A percentile compares a stretch with the other conserved stretches of the same genome.
Conservation (phyloP, 192 early-diverging fungal genomes). For the Coemansia sp. region DNA sequence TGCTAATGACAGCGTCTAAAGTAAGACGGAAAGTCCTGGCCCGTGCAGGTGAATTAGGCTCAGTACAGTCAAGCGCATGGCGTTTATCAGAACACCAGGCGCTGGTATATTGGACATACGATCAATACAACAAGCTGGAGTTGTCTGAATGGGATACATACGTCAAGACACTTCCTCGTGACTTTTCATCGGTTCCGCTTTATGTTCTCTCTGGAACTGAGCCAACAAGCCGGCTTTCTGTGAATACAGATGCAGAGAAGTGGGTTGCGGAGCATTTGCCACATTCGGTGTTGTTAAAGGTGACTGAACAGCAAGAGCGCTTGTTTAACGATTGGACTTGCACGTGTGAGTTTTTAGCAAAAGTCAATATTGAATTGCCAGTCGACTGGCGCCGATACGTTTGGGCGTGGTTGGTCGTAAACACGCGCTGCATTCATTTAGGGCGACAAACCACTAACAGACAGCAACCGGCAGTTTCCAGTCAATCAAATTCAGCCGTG, state of each 20-base stretch:
- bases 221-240: slow-evolving; percentile 12
- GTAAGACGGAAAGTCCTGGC: slow-evolving; percentile 7
- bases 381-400: slow-evolving; percentile 33
- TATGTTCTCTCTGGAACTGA: slow-evolving; percentile 23
- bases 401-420: slow-evolving; percentile 51
- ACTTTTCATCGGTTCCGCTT: slow-evolving; percentile 40
- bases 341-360: slow-evolving; percentile 8
- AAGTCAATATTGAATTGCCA: neutral
- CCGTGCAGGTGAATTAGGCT: neutral
- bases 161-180: slow-evolving; percentile 28
- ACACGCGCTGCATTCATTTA: slow-evolving; percentile 49
- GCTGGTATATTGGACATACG: slow-evolving; percentile 34
- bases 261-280: slow-evolving; percentile 39
- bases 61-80: neutral
- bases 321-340: slow-evolving; percentile 27
- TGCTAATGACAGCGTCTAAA: slow-evolving; percentile 45
- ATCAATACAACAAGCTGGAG: slow-evolving; percentile 2
- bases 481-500: neutral
- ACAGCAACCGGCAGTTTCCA: neutral
- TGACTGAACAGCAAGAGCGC: slow-evolving; percentile 24
- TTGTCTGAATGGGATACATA: slow-evolving; percentile 25
- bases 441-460: slow-evolving; percentile 2
- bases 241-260: neutral
- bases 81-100: slow-evolving; percentile 40
- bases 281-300: slow-evolving; percentile 12